Conservation (phyloP, 2,329 filamentous ascomycete genomes). For the Diplocarpon rosae region DNA sequence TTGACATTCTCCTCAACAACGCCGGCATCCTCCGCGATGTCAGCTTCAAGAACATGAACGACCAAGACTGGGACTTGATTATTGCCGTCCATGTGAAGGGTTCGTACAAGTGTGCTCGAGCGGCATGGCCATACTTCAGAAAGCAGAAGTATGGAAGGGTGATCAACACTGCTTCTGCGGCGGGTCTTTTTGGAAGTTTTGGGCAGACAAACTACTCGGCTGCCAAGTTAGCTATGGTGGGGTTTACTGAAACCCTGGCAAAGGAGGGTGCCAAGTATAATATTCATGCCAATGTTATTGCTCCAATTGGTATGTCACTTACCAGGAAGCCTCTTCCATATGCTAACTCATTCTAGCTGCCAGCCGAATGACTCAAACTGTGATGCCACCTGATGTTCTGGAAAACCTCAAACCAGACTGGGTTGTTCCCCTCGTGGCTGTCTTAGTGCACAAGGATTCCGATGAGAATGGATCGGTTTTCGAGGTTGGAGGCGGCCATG, state of each 20-base stretch:
- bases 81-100: slow-evolving; percentile 87
- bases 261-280: slow-evolving; percentile 99
- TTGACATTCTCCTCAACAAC: slow-evolving; percentile 96
- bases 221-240: slow-evolving; percentile 89
- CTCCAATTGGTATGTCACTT: slow-evolving; percentile 50
- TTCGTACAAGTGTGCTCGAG: slow-evolving; percentile 88
- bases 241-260: slow-evolving; percentile 93
- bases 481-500: slow-evolving; percentile 84
- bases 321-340: background rate
- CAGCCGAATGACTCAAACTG: slow-evolving; percentile 87
- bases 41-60: slow-evolving; percentile 98
- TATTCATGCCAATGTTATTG: slow-evolving; percentile 89
- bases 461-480: slow-evolving; percentile 81
- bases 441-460: slow-evolving; percentile 75
- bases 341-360: slow-evolving; percentile 47
- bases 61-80: slow-evolving; percentile 92
- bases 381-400: slow-evolving; percentile 90
- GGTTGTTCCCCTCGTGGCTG: slow-evolving; percentile 87
- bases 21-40: slow-evolving; percentile 86
- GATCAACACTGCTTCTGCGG: slow-evolving; percentile 95
- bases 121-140: slow-evolving; percentile 94
- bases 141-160: slow-evolving; percentile 97
- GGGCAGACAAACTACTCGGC: slow-evolving; percentile 96
- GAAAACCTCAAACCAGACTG: slow-evolving; percentile 71
- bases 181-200: slow-evolving; percentile 90